These are phyloP conservation scores for Boechera divaricarpa DNA, from an alignment of 345 rosid species.

Conservation along the genomic window DNA sequence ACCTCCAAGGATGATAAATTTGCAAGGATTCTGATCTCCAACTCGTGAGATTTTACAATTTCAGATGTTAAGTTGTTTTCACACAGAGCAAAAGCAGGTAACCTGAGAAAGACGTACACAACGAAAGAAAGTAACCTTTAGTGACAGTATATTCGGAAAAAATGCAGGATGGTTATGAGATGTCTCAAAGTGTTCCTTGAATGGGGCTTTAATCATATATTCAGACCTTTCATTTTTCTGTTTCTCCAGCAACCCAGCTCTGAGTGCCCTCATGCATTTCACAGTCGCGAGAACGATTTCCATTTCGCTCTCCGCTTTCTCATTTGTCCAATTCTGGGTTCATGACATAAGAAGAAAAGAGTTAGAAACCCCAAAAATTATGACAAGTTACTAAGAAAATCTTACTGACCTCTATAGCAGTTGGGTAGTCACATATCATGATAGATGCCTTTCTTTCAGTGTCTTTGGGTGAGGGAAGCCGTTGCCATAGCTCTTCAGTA, in stretches of 20 bases:
- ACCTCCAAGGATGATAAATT: slow-evolving; percentile 76
- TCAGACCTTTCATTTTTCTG: slow-evolving; percentile 78
- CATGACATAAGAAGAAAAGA: slow-evolving; percentile 8
- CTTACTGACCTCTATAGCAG: slow-evolving; percentile 61
- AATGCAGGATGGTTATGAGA: background rate
- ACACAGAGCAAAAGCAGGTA: slow-evolving; percentile 85
- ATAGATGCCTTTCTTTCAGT: slow-evolving; percentile 66
- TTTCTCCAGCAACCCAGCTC: slow-evolving; percentile 75
- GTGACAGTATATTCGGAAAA: background rate
- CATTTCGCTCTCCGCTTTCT: slow-evolving; percentile 76
- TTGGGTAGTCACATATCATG: slow-evolving; percentile 81
- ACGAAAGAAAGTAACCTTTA: background rate
- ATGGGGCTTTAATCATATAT: slow-evolving; percentile 1
- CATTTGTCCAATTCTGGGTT: slow-evolving; percentile 70
- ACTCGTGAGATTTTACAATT: slow-evolving; percentile 58
- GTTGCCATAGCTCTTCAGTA: slow-evolving; percentile 97
- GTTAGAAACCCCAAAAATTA: slow-evolving; percentile 19
- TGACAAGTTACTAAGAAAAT: slow-evolving; percentile 1
- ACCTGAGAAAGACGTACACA: slow-evolving; percentile 50
- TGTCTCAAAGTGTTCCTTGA: background rate
- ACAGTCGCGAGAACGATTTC: slow-evolving; percentile 72
- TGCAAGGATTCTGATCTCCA: slow-evolving; percentile 90
- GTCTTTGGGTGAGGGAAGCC: slow-evolving; percentile 64
- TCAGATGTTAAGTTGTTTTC: slow-evolving; percentile 61
- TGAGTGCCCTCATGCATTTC: slow-evolving; percentile 70